Evolutionary conservation across 176 grass and related monocot species (phyloP), one percentile per base, ranked within the genome.

Genomic region (Puccinellia tenuiflora): DNA sequence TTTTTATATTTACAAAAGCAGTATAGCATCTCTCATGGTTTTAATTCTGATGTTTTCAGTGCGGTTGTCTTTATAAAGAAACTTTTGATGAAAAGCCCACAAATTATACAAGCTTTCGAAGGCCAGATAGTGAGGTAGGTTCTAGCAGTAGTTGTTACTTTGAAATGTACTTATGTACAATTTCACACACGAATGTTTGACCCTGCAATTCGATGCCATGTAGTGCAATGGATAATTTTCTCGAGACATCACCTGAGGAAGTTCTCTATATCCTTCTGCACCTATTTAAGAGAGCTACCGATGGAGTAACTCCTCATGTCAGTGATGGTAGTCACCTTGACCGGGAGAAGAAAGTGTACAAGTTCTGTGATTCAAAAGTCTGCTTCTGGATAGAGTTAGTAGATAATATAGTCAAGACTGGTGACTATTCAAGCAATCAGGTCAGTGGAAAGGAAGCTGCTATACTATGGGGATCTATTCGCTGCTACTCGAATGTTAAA

Each of bases 381-480:
- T 40, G 38, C 79, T 86, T 82, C 28, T 93, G 90, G 88, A 85
- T 70, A 65, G 76, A 91, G 37, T 66, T 89, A 77, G 78, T 91
- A 81, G 84, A 85, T 69, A 70, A 80, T 75, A 71, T 56, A 38
- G 78, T 80, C 10, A 29, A 25, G 48, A 81, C 60, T 30, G 57
- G 64, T 30, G 75, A 87, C 52, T 56, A 30, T 50, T 85, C 47
- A 82, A 71, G 84, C 61, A 84, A 86, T 73, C 70, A 80, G 81
- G 21, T 95, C 73, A 63, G 39, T 86, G 85, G 83, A 86, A 85
- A 79, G 48, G 88, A 95, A 78, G 85, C 85, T 56, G 92, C 90
- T 80, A 79, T 95, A 79, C 64, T 98, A 40, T 98, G 90, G 96
- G 96, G 82, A 54, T 90, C 87, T 68, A 64, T 98, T 85, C 84